Conservation (phyloP, 805 yeast species). For the Barnettozyma sucrosica region DNA sequence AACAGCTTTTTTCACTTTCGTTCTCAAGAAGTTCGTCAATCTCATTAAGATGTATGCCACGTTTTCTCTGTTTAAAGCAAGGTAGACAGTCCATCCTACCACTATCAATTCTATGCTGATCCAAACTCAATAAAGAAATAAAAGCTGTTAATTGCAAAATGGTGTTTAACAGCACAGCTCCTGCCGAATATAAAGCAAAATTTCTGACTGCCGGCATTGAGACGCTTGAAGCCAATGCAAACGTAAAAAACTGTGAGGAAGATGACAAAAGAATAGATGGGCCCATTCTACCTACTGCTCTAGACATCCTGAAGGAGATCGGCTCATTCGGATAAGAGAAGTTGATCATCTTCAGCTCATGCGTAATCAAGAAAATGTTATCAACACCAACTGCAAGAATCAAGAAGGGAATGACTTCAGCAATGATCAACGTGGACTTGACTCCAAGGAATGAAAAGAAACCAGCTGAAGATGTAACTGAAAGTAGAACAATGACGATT, state of each 20-base stretch:
- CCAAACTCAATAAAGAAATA: slow-evolving; percentile 63
- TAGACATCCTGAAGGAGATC: slow-evolving; percentile 53
- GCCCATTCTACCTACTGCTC: slow-evolving; percentile 68
- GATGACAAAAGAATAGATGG: slow-evolving; percentile 83
- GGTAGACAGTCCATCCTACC: slow-evolving; percentile 59
- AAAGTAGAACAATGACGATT: slow-evolving; percentile 69
- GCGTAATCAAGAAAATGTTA: slow-evolving; percentile 80
- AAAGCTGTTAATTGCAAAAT: slow-evolving; percentile 77
- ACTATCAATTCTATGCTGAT: slow-evolving; percentile 54
- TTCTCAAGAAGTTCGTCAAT: slow-evolving; percentile 23
- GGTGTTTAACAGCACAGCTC: slow-evolving; percentile 75
- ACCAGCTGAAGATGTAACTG: slow-evolving; percentile 82
- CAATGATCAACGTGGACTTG: slow-evolving; percentile 85
- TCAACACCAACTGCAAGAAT: slow-evolving; percentile 95
- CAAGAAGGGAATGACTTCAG: slow-evolving; percentile 93
- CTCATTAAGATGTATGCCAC: slow-evolving; percentile 16
- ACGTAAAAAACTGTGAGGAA: slow-evolving; percentile 71
- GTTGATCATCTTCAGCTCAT: slow-evolving; percentile 60
- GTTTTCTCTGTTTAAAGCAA: slow-evolving; percentile 34
- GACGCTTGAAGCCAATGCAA: slow-evolving; percentile 71
- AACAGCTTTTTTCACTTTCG: slow-evolving; percentile 28
- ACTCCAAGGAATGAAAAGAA: slow-evolving; percentile 69
- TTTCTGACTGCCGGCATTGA: slow-evolving; percentile 95
- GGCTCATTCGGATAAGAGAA: slow-evolving; percentile 40
- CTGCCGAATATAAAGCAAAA: slow-evolving; percentile 87